phyloP scores from a whole-genome alignment of 176 grass and related monocot genomes.

The Triticum dicoccoides region DNA sequence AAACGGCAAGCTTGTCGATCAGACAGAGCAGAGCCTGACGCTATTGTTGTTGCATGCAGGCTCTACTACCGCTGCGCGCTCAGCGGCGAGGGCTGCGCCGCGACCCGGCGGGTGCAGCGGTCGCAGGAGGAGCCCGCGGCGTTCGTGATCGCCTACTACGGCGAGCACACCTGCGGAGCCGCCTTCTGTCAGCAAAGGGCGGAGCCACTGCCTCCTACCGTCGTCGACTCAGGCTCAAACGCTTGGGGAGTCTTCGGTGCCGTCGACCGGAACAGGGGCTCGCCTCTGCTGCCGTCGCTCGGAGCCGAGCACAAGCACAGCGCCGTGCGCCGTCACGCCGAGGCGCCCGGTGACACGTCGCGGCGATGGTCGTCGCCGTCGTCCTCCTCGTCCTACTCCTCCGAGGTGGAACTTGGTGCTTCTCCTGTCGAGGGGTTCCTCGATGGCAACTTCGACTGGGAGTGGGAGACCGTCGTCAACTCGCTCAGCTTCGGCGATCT shows the following conservation, averaged over 20 bases:
- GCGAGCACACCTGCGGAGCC: constrained; percentile 49
- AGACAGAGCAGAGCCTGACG: background rate
- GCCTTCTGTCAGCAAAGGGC: background rate
- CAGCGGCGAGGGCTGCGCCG: constrained; percentile 41
- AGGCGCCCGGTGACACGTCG: background rate
- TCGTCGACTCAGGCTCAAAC: constrained; percentile 34
- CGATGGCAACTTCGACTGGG: constrained; percentile 21
- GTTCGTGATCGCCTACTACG: constrained; percentile 66
- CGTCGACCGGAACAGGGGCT: background rate
- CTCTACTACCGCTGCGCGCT: constrained; percentile 69
- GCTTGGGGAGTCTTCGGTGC: background rate
- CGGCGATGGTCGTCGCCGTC: background rate
- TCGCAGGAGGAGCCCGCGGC: constrained; percentile 36
- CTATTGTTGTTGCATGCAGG: background rate
- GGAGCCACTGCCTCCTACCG: background rate
- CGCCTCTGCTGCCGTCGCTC: background rate
- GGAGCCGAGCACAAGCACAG: background rate
- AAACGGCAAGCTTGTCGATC: background rate
- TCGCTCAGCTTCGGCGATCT: background rate
- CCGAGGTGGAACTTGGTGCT: background rate
- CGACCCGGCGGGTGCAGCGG: constrained; percentile 59
- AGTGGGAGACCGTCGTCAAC: constrained; percentile 31
- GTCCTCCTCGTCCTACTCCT: background rate
- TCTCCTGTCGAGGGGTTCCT: constrained; percentile 26
- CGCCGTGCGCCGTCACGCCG: background rate